Base-by-base conservation (phyloP, 2,329 filamentous ascomycete genomes). In the Xylariaceae sp. region DNA sequence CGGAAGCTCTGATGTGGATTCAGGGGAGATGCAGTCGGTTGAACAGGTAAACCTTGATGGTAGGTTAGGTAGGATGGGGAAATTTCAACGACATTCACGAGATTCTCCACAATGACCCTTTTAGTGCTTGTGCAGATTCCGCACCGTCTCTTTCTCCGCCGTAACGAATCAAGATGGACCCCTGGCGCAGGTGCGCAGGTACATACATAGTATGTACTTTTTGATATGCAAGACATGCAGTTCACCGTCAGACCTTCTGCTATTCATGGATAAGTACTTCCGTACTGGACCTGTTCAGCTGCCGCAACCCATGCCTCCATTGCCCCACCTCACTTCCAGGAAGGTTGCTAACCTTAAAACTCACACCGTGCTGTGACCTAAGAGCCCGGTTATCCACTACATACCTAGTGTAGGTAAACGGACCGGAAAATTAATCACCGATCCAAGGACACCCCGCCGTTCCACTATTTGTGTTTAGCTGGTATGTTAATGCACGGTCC, bases 141-240 rank as follows among this genome's bases (percentile, higher is more conserved):
- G 60, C 60, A 20, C 60, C 60, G 43, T 63, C 62, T 55, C 52
- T 63, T 63, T 65, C 58, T 63, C 62, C 61, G 61, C 51, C 46
- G 54, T 48, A 47, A 14, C 62, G 60, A 63, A 65, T 61, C 18
- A 29, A 41, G 40, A 52, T 32, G 14, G 26, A 14, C n/a, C 59
- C 58, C 40, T 54, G 46, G 32, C 5, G 32, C 32, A 37, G 32
- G n/a, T n/a, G n/a, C n/a, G n/a, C n/a, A n/a, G n/a, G n/a, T n/a
- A n/a, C n/a, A 16, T 37, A 37, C 32, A 10, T 37, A 37, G 6
- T 14, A 14, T 2, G 44, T 44, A 26, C 52, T 10, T 45, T 26
- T 49, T 50, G 51, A 46, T 50, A 6, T 48, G 16, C 49, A 40
- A 48, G 53, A 55, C 40, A 56, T 60, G 58, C 55, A 37, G 32